phyloP scores from a whole-genome alignment of 352 stramenopile genomes.

The Phytophthora ohioensis region DNA sequence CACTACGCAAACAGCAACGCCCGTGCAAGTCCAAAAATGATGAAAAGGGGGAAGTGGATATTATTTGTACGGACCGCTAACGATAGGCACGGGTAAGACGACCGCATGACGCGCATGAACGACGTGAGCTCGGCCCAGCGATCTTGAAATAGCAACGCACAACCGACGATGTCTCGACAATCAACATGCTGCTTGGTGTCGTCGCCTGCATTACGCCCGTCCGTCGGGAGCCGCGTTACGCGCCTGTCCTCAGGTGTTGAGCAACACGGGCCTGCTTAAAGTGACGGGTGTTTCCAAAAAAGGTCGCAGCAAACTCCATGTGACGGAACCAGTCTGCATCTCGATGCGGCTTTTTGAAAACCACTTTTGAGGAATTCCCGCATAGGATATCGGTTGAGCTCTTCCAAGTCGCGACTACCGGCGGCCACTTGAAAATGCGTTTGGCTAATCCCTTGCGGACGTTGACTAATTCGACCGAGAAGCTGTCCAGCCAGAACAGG shows the following conservation, averaged over 20 bases:
- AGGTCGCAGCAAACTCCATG: conserved; percentile 7
- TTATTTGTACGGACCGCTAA: conserved; percentile 1
- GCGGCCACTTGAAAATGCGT: conserved; percentile 56
- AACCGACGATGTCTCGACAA: conserved; percentile 18
- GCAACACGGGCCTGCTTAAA: not conserved
- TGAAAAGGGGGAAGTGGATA: conserved; percentile 18
- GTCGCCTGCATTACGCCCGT: not conserved
- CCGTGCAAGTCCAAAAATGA: conserved; percentile 27
- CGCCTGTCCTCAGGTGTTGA: conserved; percentile 13
- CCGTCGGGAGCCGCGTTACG: conserved; percentile 1
- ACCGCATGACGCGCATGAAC: not conserved
- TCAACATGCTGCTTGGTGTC: conserved; percentile 5
- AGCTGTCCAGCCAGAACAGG: conserved; percentile 54
- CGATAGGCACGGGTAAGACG: not conserved
- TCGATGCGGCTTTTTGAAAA: not conserved
- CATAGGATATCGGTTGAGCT: conserved; percentile 41
- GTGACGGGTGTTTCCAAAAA: conserved; percentile 17
- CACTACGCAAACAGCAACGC: not conserved
- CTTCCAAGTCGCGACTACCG: conserved; percentile 34
- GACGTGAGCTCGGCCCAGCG: too few species aligned
- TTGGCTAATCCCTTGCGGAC: conserved; percentile 41
- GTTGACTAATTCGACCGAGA: conserved; percentile 65
- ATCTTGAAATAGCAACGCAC: conserved; percentile 29
- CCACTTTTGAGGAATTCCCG: conserved; percentile 25
- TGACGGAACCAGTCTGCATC: conserved; percentile 5